Evolutionary conservation across 805 yeast genomes (phyloP).

Genomic region (Candida methanosorbosa): DNA sequence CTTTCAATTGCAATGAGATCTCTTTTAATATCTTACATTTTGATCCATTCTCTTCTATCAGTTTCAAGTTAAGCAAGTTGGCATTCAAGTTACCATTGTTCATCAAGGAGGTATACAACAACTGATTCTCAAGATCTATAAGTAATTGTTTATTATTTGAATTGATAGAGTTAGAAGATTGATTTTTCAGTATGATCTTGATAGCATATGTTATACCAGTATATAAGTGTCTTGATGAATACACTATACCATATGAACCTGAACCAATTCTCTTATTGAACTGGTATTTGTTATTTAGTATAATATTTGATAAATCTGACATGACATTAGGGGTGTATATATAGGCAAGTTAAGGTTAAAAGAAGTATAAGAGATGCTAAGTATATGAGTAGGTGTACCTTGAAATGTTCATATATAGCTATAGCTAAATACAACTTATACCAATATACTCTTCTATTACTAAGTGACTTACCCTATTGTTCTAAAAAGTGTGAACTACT

Average conservation of each 20-base stretch:
- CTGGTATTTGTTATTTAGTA: conserved; percentile 28
- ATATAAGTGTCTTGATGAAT: conserved; percentile 48
- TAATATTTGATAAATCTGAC: conserved; percentile 20
- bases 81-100: conserved; percentile 19
- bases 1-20: conserved; percentile 62
- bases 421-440: too few species aligned
- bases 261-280: conserved; percentile 56
- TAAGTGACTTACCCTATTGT: too few species aligned
- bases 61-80: conserved; percentile 26
- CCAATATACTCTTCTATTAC: too few species aligned
- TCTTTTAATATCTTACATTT: conserved; percentile 46
- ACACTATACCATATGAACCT: conserved; percentile 82
- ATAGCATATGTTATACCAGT: conserved; percentile 55
- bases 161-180: conserved; percentile 19
- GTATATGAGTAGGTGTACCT: too few species aligned
- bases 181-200: conserved; percentile 54
- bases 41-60: conserved; percentile 24
- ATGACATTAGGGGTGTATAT: too few species aligned
- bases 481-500: too few species aligned
- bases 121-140: conserved; percentile 18
- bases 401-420: too few species aligned
- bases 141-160: conserved; percentile 18
- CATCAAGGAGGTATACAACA: conserved; percentile 14
- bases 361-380: too few species aligned
- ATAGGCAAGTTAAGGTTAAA: too few species aligned